phyloP scores from a whole-genome alignment of 768 basidiomycete species.

The Trametes coccinea region DNA sequence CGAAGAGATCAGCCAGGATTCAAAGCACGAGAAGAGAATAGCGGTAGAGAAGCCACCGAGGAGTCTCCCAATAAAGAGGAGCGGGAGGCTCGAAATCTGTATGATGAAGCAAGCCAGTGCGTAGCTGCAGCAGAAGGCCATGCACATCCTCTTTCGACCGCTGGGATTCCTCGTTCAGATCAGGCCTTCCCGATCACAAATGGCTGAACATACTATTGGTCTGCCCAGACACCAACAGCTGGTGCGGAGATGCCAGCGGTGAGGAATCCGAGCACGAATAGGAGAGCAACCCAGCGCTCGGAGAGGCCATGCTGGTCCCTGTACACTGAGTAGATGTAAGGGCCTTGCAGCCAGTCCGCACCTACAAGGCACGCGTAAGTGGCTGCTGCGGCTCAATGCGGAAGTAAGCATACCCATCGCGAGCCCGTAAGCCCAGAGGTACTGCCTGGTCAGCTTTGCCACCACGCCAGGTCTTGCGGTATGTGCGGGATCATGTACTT shows the following conservation, averaged over 20 bases:
- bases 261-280: conserved; percentile 78
- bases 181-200: background rate
- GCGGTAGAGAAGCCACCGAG: conserved; percentile 74
- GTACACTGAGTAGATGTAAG: conserved; percentile 77
- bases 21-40: conserved; percentile 74
- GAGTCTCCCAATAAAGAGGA: conserved; percentile 63
- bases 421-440: conserved; percentile 66
- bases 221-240: conserved; percentile 75
- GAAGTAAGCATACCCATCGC: conserved; percentile 60
- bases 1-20: conserved; percentile 75
- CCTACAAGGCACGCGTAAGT: background rate
- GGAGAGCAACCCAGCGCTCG: conserved; percentile 62
- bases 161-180: conserved; percentile 34
- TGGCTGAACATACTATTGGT: conserved; percentile 58
- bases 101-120: conserved; percentile 59
- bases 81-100: conserved; percentile 53
- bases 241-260: conserved; percentile 71
- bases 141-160: conserved; percentile 66
- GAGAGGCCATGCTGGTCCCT: conserved; percentile 64
- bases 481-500: background rate
- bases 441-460: conserved; percentile 42
- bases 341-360: conserved; percentile 62
- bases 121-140: conserved; percentile 73
- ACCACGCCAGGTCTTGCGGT: background rate
- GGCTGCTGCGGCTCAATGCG: background rate